These are phyloP conservation scores for Chaetomium sp. DNA, from an alignment of 2,329 filamentous ascomycete genomes.

Conservation along the genomic window DNA sequence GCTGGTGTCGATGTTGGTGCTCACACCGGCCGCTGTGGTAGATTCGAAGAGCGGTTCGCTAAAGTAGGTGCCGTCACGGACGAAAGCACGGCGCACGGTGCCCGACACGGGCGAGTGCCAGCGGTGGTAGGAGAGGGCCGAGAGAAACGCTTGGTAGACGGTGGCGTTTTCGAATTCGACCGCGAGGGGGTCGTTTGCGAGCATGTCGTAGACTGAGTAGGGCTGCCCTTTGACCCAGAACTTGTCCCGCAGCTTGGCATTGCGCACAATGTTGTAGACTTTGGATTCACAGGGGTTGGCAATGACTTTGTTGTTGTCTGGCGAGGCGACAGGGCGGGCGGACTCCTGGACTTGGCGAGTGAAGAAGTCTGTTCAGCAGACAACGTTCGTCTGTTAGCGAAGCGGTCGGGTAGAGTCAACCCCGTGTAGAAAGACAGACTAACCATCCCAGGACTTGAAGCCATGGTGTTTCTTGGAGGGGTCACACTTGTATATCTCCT, in stretches of 20 bases:
- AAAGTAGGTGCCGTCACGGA: constrained; percentile 61
- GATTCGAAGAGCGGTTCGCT: constrained; percentile 45
- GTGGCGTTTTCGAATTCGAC: constrained; percentile 55
- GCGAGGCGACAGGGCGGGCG: constrained; percentile 51
- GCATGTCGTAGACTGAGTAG: constrained; percentile 59
- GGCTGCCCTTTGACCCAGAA: constrained; percentile 67
- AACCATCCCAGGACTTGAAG: constrained; percentile 60
- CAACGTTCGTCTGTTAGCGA: constrained; percentile 1
- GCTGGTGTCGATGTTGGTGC: constrained; percentile 31
- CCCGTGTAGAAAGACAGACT: no score
- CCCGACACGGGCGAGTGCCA: constrained; percentile 67
- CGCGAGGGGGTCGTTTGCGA: constrained; percentile 48
- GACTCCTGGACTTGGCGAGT: constrained; percentile 49
- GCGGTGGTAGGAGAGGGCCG: constrained; percentile 61
- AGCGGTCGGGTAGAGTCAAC: not conserved
- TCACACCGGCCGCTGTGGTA: constrained; percentile 15
- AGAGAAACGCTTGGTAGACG: constrained; percentile 65
- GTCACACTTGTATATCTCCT: constrained; percentile 57
- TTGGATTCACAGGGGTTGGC: constrained; percentile 60
- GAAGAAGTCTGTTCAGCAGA: constrained; percentile 45
- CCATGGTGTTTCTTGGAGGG: constrained; percentile 48
- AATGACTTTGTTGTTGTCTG: constrained; percentile 48
- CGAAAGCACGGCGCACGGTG: constrained; percentile 49
- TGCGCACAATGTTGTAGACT: constrained; percentile 44
- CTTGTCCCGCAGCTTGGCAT: constrained; percentile 49